Evolutionary conservation across 352 stramenopile species (phyloP).

Genomic region (Globisporangium paroecandrum): DNA sequence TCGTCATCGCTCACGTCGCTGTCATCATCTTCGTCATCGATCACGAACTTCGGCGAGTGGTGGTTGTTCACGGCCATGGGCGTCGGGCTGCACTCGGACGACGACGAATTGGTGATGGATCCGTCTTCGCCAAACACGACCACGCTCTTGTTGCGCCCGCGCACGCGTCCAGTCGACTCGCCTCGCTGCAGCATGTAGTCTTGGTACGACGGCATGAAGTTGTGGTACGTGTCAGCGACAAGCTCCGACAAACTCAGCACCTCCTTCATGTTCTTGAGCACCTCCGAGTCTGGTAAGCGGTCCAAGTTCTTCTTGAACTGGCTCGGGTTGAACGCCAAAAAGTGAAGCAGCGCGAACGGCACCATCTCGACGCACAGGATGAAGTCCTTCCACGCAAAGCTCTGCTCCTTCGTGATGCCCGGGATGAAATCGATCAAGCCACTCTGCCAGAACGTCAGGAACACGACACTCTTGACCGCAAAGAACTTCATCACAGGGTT

Average conservation of each 20-base stretch:
- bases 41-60: conserved; percentile 60
- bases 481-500: conserved; percentile 92
- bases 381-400: conserved; percentile 90
- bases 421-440: conserved; percentile 83
- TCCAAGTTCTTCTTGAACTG: conserved; percentile 84
- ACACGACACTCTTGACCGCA: conserved; percentile 90
- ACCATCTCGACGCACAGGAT: conserved; percentile 90
- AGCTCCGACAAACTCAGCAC: conserved; percentile 80
- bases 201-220: conserved; percentile 84
- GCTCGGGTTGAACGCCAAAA: conserved; percentile 73
- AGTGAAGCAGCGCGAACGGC: conserved; percentile 71
- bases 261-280: conserved; percentile 89
- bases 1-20: conserved; percentile 18
- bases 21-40: conserved; percentile 72
- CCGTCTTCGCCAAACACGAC: conserved; percentile 44
- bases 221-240: conserved; percentile 80
- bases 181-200: conserved; percentile 83
- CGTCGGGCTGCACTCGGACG: conserved; percentile 49
- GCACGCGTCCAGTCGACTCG: conserved; percentile 37
- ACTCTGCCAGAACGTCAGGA: conserved; percentile 92
- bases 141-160: conserved; percentile 32
- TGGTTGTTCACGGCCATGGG: conserved; percentile 54
- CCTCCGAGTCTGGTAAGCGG: conserved; percentile 65
- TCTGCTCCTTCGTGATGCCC: conserved; percentile 80
- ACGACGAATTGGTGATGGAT: conserved; percentile 30